Percentiles rank a stretch among this genome's conserved stretches.
Evolutionary conservation across 805 yeast genomes (phyloP).

Genomic region (Hanseniaspora mollemarum): DNA sequence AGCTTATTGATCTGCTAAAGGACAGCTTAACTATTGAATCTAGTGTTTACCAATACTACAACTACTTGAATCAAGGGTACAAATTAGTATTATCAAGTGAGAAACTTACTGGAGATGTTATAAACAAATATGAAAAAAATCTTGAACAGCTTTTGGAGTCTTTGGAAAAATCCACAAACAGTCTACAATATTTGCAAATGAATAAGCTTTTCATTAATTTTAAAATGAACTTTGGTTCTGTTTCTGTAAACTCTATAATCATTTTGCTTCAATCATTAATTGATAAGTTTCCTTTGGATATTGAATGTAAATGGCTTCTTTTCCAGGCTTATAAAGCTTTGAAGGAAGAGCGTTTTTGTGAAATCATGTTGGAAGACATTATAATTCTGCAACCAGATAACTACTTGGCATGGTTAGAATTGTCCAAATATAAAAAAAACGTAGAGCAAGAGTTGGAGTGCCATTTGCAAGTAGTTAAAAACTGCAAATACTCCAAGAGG

Average conservation of each 20-base stretch:
- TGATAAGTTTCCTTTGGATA: constrained; percentile 39
- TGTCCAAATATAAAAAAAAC: constrained; percentile 24
- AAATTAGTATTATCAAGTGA: constrained; percentile 3
- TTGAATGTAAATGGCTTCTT: constrained; percentile 13
- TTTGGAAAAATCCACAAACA: constrained; percentile 40
- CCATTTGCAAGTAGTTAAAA: constrained; percentile 62
- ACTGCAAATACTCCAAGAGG: constrained; percentile 54
- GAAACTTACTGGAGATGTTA: constrained; percentile 11
- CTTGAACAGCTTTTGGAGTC: constrained; percentile 42
- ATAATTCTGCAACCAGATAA: constrained; percentile 50
- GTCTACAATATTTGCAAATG: constrained; percentile 25
- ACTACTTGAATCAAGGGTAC: constrained; percentile 23
- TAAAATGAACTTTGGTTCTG: constrained; percentile 18
- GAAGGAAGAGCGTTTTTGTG: background rate
- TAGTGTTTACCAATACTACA: constrained; percentile 27
- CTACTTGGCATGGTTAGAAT: constrained; percentile 26
- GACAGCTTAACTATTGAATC: constrained; percentile 53
- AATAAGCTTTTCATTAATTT: constrained; percentile 26
- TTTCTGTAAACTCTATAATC: constrained; percentile 18
- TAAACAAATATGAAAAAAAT: constrained; percentile 30
- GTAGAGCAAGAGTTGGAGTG: constrained; percentile 32
- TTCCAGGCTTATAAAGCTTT: constrained; percentile 3
- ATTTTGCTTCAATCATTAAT: constrained; percentile 21
- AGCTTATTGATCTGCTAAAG: constrained; percentile 32
- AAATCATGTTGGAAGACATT: constrained; percentile 51